Evolutionary conservation across 169 alveolate species (phyloP), one percentile per base, ranked within the genome.

Genomic region (Plasmodium yoelii): DNA sequence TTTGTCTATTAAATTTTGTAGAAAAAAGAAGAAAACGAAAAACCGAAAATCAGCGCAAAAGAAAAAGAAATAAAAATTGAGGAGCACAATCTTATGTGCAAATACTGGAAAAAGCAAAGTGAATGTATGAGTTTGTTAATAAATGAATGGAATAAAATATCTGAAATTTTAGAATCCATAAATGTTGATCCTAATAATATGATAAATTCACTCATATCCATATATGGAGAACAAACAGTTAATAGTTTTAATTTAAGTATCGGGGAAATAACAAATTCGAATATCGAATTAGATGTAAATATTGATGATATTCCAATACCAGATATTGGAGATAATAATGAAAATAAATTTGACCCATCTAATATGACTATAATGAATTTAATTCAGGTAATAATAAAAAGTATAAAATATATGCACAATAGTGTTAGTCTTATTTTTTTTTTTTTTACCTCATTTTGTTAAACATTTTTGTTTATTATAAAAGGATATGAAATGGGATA

Each of bases 1-100:
- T 34, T 34, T 34, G 42, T 34, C 42, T 34, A 0, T 4, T 34
- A 34, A 34, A 34, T 34, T 34, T 34, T 34, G n/a, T 51, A 80
- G 90, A 80, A 80, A 22, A 65, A 51, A 8, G 71, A 80, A 65
- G 77, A 80, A 10, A 44, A 28, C 18, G 60, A 65, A 57, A 80
- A 80, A 39, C 65, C 90, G 24, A 65, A 67, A 55, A 64, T 80
- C 72, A 80, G 84, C 61, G 72, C 77, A 6, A 80, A 80, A 28
- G 90, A 80, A 67, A 80, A 69, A 60, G 90, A 80, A 55, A 65
- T 80, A 80, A 80, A 80, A 80, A 60, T 80, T 19, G 90, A 80
- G 68, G 90, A 80, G 22, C 90, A 80, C 28, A 80, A 80, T 28
- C 39, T 80, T 18, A 80, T 80, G 56, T 80, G 90, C 34, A 24